A percentile compares a stretch with the other conserved stretches of the same genome.
Conservation (phyloP, 208 protist genomes). For the Trypanosoma cruzi region DNA sequence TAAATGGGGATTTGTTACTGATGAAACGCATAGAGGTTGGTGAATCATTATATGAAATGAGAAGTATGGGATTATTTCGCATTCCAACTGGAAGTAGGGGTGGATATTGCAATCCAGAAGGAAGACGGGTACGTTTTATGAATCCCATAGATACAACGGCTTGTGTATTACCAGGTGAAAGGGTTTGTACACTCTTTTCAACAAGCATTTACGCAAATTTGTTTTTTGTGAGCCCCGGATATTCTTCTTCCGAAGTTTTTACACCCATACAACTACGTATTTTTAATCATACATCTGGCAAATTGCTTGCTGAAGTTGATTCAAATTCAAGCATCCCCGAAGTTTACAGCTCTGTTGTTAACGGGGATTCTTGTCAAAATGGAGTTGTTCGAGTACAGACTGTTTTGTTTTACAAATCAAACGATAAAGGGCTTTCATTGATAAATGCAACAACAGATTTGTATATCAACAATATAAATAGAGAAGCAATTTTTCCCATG, state of each 20-base stretch:
- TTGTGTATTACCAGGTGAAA: conserved; percentile 46
- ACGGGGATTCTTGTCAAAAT: conserved; percentile 51
- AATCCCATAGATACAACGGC: conserved; percentile 46
- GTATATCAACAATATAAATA: conserved; percentile 19
- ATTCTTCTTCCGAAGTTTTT: conserved; percentile 15
- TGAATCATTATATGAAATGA: conserved; percentile 18
- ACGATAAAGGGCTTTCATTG: conserved; percentile 26
- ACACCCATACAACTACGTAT: conserved; percentile 45
- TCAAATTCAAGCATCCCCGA: conserved; percentile 18
- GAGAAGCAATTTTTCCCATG: conserved; percentile 29
- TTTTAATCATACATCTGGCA: conserved; percentile 26
- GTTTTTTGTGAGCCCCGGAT: conserved; percentile 34
- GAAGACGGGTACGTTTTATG: conserved; percentile 47
- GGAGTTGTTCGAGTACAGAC: conserved; percentile 35
- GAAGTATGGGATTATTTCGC: conserved; percentile 39
- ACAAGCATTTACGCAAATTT: conserved; percentile 46
- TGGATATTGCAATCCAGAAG: conserved; percentile 45
- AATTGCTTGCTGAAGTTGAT: conserved; percentile 36
- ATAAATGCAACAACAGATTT: conserved; percentile 20
- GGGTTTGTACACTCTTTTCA: conserved; percentile 51
- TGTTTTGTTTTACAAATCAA: conserved; percentile 44
- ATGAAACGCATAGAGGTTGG: conserved; percentile 17
- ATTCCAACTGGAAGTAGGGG: conserved; percentile 36
- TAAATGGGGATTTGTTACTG: conserved; percentile 18
- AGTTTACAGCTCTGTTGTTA: conserved; percentile 35